These are phyloP conservation scores for Primulina eburnea DNA, from an alignment of 257 asterid genomes.

Conservation along the genomic window DNA sequence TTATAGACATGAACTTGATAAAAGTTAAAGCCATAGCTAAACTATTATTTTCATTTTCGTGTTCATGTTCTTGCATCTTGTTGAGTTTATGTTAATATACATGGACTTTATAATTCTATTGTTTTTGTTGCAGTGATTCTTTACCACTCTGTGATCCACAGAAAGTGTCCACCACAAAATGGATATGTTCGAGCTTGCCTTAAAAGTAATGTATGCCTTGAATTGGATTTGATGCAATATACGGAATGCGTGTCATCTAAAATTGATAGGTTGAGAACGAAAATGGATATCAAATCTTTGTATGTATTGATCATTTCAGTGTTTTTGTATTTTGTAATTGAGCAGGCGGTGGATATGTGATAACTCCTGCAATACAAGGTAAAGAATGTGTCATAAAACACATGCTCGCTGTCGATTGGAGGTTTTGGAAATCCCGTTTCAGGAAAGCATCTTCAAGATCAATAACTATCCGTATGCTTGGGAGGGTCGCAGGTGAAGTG, in stretches of 20 bases:
- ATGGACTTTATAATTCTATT: not conserved
- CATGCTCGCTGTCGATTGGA: slow-evolving; percentile 94
- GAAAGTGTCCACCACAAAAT: slow-evolving; percentile 66
- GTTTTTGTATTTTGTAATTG: slow-evolving; percentile 6
- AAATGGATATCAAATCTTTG: not conserved
- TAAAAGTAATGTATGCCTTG: slow-evolving; percentile 82
- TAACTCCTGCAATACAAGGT: slow-evolving; percentile 67
- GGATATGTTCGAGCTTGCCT: slow-evolving; percentile 82
- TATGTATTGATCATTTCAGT: not conserved
- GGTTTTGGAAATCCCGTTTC: slow-evolving; percentile 68
- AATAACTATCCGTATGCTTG: slow-evolving; percentile 70
- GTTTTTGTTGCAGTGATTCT: slow-evolving; percentile 62
- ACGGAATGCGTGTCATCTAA: not conserved
- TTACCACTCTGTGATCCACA: slow-evolving; percentile 79
- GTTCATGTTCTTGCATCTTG: not conserved
- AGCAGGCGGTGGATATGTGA: slow-evolving; percentile 87
- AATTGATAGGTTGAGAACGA: not conserved
- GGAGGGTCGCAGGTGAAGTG: slow-evolving; percentile 71
- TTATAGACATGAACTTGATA: not conserved
- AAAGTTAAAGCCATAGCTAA: not conserved
- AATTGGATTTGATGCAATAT: slow-evolving; percentile 9
- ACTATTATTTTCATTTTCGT: not conserved
- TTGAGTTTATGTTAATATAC: not conserved
- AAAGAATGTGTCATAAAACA: slow-evolving; percentile 65
- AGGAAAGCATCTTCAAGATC: slow-evolving; percentile 61